Evolutionary conservation across 2,329 filamentous ascomycete genomes (phyloP), one percentile per base, ranked within the genome.

Genomic region (Penicillium hordei): DNA sequence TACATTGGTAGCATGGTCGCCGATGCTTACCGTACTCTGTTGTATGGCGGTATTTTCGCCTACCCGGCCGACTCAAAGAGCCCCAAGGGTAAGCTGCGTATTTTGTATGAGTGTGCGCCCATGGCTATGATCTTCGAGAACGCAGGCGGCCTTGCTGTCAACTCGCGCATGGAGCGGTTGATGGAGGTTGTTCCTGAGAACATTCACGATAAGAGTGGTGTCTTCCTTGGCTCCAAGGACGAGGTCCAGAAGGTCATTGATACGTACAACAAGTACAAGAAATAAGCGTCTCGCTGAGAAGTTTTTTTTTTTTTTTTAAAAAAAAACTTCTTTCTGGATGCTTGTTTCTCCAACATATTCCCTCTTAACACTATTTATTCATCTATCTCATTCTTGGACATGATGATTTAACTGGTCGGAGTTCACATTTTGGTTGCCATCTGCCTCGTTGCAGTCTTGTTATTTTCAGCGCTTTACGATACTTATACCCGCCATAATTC

Each of bases 71-170:
- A 99, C 74, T 95, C 93, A 82, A 97, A 99, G 87, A 96, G 89
- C 72, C 91, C 93, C 64, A 99, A 97, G 86, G 94, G 94, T 67
- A 99, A 99, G 83, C 84, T 99, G 66, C 86, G 94, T 65, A 99
- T 99, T 66, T 76, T 99, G 69, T 99, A 99, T 79, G 94, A 99
- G 81, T 99, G 94, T 74, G 94, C 94, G 15, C 94, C 94, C 39
- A 99, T 99, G 94, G 94, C 94, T 25, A 90, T 97, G 88, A 86
- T 99, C 7, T 97, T 99, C 76, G 94, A 99, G 79, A 97, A 99
- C 78, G 94, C 94, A 69, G 94, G 94, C 68, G 94, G 94, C 60
- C 88, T 95, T 77, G 94, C 94, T 19, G 81, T 99, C 55, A 89
- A 97, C 78, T 93, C 90, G 78, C 88, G 90, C 57, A 97, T 96